phyloP scores from a whole-genome alignment of 225 moss, liverwort and hornwort species.

The Polytrichum commune region DNA sequence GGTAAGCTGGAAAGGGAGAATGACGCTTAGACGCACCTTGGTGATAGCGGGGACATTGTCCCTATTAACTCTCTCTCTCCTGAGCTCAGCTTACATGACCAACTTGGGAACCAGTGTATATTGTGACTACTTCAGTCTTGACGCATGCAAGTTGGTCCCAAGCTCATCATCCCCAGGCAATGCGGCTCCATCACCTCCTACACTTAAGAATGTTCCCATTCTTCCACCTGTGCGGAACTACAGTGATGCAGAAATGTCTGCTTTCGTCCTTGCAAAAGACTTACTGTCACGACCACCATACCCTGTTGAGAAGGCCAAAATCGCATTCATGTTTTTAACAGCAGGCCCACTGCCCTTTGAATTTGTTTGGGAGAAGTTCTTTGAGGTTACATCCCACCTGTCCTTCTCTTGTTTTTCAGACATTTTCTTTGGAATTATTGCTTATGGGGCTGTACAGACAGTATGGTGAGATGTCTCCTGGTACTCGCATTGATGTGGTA shows the following conservation, averaged over 20 bases:
- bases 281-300: conserved; percentile 23
- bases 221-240: conserved; percentile 24
- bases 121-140: conserved; percentile 22
- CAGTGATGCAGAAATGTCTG: conserved; percentile 36
- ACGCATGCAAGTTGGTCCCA: conserved; percentile 18
- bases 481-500: no score
- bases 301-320: conserved; percentile 22
- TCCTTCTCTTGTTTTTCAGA: background rate
- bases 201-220: conserved; percentile 5
- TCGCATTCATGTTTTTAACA: conserved; percentile 61
- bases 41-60: conserved; percentile 28
- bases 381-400: conserved; percentile 23
- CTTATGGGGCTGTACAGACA: background rate
- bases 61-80: conserved; percentile 26
- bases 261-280: conserved; percentile 39
- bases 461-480: no score
- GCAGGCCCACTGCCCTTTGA: conserved; percentile 44
- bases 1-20: conserved; percentile 28
- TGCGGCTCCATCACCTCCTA: conserved; percentile 2
- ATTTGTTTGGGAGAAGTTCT: conserved; percentile 45
- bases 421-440: background rate
- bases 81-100: conserved; percentile 27
- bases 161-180: conserved; percentile 7
- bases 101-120: conserved; percentile 27
- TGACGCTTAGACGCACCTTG: conserved; percentile 30